phyloP scores from a whole-genome alignment of 345 rosid species.

The Moringa oleifera region DNA sequence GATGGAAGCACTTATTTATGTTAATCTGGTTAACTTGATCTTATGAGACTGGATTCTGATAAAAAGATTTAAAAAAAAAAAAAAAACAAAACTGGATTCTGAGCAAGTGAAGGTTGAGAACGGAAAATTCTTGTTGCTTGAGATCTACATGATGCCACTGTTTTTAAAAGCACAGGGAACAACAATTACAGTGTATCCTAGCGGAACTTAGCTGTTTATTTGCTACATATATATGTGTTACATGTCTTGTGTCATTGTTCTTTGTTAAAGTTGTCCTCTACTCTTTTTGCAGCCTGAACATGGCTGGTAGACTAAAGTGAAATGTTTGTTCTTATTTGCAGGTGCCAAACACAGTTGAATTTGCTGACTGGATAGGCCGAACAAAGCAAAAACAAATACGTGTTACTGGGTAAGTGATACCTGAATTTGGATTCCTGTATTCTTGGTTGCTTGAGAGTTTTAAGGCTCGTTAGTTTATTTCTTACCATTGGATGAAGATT shows the following conservation, averaged over 20 bases:
- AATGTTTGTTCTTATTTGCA: constrained; percentile 16
- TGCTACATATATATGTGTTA: not conserved
- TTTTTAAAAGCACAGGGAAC: too few species aligned
- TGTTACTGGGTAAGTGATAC: constrained; percentile 71
- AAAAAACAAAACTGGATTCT: too few species aligned
- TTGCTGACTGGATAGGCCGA: constrained; percentile 97
- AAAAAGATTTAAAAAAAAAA: too few species aligned
- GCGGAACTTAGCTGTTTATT: not conserved
- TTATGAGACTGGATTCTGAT: too few species aligned
- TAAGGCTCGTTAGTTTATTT: not conserved
- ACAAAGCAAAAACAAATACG: constrained; percentile 90
- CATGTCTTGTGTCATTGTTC: not conserved
- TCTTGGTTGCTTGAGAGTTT: constrained; percentile 1
- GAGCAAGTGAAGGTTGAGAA: too few species aligned
- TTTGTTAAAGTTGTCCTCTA: not conserved
- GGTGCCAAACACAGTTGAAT: constrained; percentile 94
- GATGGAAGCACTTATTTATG: not conserved
- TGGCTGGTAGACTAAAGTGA: not conserved
- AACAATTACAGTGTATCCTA: too few species aligned
- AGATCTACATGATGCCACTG: too few species aligned
- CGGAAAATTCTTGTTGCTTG: too few species aligned
- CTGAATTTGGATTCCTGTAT: constrained; percentile 16
- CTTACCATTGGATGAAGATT: not conserved
- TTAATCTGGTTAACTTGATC: not conserved
- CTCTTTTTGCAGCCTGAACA: not conserved